Conservation (phyloP, 2,329 filamentous ascomycete genomes). For the Juglanconis sp. region DNA sequence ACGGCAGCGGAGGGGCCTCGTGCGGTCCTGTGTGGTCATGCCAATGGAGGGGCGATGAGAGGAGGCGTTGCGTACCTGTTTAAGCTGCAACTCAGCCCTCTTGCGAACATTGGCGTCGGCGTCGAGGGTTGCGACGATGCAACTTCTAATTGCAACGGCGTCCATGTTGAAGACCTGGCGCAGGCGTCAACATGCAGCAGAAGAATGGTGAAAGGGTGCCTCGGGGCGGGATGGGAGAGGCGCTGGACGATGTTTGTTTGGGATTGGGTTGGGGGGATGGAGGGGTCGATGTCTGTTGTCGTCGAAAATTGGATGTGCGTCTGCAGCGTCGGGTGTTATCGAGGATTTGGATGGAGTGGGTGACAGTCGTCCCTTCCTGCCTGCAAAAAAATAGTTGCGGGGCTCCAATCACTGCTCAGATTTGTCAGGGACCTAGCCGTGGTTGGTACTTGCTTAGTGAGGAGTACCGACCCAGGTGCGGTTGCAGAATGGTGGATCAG, state of each 20-base stretch:
- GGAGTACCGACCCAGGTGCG: not conserved
- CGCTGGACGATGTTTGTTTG: not conserved
- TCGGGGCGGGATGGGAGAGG: not conserved
- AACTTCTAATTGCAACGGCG: constrained; percentile 68
- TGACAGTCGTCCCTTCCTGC: not conserved
- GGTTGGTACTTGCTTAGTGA: not conserved
- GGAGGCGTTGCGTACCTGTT: constrained; percentile 59
- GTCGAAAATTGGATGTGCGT: not conserved
- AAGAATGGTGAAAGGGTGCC: not conserved
- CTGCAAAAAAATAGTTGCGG: not conserved
- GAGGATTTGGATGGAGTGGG: not conserved
- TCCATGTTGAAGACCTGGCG: constrained; percentile 56
- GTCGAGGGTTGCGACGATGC: constrained; percentile 74
- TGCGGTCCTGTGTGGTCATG: not conserved
- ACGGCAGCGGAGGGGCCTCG: constrained; percentile 2
- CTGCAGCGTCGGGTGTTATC: not conserved
- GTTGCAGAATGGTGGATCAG: not conserved
- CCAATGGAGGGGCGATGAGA: not conserved
- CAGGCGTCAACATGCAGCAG: constrained; percentile 17
- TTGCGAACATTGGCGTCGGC: constrained; percentile 71
- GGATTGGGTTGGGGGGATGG: not conserved
- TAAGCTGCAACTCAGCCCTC: constrained; percentile 76
- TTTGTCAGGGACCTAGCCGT: no score
- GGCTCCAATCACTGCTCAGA: not conserved
- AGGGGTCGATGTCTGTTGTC: not conserved